Evolutionary conservation across 2,329 filamentous ascomycete species (phyloP).

Genomic region (Colletotrichum salicis): DNA sequence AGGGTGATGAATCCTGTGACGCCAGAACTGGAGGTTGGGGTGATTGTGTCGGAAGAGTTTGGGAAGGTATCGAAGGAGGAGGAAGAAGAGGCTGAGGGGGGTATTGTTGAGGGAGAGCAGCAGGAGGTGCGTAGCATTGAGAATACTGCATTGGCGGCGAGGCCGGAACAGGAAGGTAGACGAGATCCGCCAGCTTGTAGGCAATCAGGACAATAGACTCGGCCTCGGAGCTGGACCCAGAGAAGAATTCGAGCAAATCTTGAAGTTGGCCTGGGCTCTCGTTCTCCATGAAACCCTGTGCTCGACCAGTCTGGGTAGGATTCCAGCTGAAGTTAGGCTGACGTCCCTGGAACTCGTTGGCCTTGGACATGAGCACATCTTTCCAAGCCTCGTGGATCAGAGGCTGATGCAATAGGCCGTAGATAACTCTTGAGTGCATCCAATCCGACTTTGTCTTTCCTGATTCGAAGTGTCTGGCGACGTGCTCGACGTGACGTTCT

Average conservation of each 20-base stretch:
- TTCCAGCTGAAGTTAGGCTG: slow-evolving; percentile 73
- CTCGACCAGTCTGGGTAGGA: slow-evolving; percentile 64
- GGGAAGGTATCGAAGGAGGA: slow-evolving; percentile 35
- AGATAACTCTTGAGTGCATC: slow-evolving; percentile 76
- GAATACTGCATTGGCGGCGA: slow-evolving; percentile 37
- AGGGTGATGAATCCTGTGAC: slow-evolving; percentile 30
- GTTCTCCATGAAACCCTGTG: slow-evolving; percentile 69
- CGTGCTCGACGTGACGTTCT: slow-evolving; percentile 75
- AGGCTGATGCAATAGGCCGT: slow-evolving; percentile 74
- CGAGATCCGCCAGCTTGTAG: slow-evolving; percentile 65
- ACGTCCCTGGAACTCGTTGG: slow-evolving; percentile 63
- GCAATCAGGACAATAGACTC: slow-evolving; percentile 67
- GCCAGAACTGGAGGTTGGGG: slow-evolving; percentile 33
- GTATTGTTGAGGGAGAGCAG: slow-evolving; percentile 33
- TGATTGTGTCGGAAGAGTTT: slow-evolving; percentile 35
- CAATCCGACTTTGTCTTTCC: slow-evolving; percentile 72
- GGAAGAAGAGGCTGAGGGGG: slow-evolving; percentile 35
- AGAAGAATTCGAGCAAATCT: slow-evolving; percentile 74
- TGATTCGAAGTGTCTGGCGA: slow-evolving; percentile 73
- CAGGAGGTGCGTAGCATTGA: slow-evolving; percentile 34
- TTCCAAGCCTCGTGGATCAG: slow-evolving; percentile 72
- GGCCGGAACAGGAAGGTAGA: slow-evolving; percentile 42
- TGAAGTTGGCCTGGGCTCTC: slow-evolving; percentile 72
- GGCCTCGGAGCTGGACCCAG: slow-evolving; percentile 65
- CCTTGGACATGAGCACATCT: slow-evolving; percentile 61